Percentiles rank a stretch among this genome's conserved stretches.
Evolutionary conservation across 2,329 filamentous ascomycete species (phyloP).

Genomic region (Scedosporium dehoogii): DNA sequence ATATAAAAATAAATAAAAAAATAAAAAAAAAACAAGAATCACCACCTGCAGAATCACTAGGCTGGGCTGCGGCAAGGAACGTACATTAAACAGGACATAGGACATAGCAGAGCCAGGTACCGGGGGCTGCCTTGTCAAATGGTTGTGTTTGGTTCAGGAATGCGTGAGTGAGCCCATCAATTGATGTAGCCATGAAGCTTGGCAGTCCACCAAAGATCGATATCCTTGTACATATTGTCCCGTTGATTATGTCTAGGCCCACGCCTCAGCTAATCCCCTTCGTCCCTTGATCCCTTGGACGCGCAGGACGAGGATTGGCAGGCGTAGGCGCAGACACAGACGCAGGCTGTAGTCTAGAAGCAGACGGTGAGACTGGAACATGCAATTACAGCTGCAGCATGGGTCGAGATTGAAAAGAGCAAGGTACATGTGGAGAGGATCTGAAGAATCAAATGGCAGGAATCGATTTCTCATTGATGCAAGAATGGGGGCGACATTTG

Average conservation of each 20-base stretch:
- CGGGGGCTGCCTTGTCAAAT: conserved; percentile 2
- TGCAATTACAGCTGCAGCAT: neutral
- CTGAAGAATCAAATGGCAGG: neutral
- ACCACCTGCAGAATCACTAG: neutral
- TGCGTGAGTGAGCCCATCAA: neutral
- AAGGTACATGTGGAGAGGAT: too few relatives aligned
- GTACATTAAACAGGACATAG: neutral
- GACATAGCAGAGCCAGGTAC: neutral
- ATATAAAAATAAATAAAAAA: neutral
- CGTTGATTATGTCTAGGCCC: neutral
- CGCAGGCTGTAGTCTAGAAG: too few relatives aligned
- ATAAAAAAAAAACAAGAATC: neutral
- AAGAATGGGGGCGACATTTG: too few relatives aligned
- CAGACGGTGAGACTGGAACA: neutral
- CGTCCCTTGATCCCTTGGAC: neutral
- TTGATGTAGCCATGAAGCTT: neutral
- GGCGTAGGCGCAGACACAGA: neutral
- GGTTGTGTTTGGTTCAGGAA: neutral
- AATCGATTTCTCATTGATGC: too few relatives aligned
- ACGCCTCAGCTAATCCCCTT: neutral
- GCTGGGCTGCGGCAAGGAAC: neutral
- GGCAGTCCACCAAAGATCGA: too few relatives aligned
- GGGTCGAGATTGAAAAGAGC: too few relatives aligned
- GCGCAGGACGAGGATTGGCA: neutral
- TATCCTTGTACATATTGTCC: too few relatives aligned